A percentile compares a stretch with the other conserved stretches of the same genome.
Conservation (phyloP, 331 rosid genomes). For the Telfairia occidentalis region DNA sequence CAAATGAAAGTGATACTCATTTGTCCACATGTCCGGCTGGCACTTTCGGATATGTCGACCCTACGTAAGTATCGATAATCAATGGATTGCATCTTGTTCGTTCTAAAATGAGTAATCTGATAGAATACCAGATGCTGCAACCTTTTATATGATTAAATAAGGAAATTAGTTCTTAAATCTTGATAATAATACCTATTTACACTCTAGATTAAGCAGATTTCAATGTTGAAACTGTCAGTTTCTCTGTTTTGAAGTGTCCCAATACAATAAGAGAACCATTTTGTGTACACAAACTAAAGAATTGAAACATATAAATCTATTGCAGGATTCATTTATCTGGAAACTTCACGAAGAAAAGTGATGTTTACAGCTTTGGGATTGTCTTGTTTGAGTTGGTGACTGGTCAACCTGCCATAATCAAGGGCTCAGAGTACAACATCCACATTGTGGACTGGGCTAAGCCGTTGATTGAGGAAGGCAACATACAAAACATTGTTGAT, state of each 20-base stretch:
- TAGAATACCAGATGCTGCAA: not conserved
- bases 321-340: slow-evolving; percentile 9
- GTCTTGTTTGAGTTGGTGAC: slow-evolving; percentile 27
- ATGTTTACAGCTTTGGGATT: slow-evolving; percentile 28
- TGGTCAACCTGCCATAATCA: slow-evolving; percentile 12
- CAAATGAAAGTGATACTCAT: slow-evolving; percentile 15
- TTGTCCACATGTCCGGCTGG: slow-evolving; percentile 19
- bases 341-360: slow-evolving; percentile 15
- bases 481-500: slow-evolving; percentile 17
- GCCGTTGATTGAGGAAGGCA: slow-evolving; percentile 17
- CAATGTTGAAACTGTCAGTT: not conserved
- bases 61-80: slow-evolving; percentile 2
- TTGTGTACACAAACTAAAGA: not conserved
- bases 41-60: slow-evolving; percentile 13
- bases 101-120: not conserved
- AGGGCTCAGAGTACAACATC: not conserved
- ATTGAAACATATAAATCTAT: not conserved
- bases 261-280: not conserved
- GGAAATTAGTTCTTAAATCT: not conserved
- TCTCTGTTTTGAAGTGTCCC: not conserved
- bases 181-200: not conserved
- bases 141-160: not conserved
- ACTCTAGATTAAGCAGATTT: not conserved
- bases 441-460: slow-evolving; percentile 29
- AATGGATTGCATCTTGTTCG: not conserved